These are phyloP conservation scores for Naganishia antarctica DNA, from an alignment of 768 basidiomycete genomes.

Conservation along the genomic window DNA sequence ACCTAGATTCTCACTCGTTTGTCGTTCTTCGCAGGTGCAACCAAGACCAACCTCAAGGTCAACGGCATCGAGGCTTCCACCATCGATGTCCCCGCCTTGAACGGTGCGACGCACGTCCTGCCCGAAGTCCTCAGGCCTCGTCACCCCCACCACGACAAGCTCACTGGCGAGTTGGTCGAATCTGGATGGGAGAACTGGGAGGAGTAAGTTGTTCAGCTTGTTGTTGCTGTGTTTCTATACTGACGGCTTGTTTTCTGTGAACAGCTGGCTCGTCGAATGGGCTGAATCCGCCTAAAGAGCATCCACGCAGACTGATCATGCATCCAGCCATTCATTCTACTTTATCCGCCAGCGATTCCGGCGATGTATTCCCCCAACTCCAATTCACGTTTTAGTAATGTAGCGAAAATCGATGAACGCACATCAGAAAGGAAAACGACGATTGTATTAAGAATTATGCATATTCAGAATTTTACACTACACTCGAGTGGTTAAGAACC, in stretches of 20 bases:
- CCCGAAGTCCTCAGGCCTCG: constrained; percentile 44
- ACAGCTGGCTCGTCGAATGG: constrained; percentile 5
- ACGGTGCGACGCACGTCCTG: constrained; percentile 58
- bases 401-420: too few species aligned
- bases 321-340: too few species aligned
- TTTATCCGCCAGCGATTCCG: too few species aligned
- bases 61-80: constrained; percentile 48
- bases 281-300: background rate
- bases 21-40: constrained; percentile 36
- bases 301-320: too few species aligned
- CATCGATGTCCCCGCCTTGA: constrained; percentile 56
- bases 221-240: background rate
- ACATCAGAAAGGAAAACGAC: too few species aligned
- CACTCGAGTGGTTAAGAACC: too few species aligned
- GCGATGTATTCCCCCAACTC: too few species aligned
- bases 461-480: too few species aligned
- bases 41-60: constrained; percentile 46
- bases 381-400: too few species aligned
- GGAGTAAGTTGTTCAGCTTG: constrained; percentile 30
- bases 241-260: background rate
- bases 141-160: constrained; percentile 45
- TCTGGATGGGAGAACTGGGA: constrained; percentile 47
- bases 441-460: too few species aligned
- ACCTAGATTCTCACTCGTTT: background rate
- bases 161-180: constrained; percentile 33